Base-by-base conservation (phyloP, 2,329 filamentous ascomycete species). In the Ophiostoma montium region DNA sequence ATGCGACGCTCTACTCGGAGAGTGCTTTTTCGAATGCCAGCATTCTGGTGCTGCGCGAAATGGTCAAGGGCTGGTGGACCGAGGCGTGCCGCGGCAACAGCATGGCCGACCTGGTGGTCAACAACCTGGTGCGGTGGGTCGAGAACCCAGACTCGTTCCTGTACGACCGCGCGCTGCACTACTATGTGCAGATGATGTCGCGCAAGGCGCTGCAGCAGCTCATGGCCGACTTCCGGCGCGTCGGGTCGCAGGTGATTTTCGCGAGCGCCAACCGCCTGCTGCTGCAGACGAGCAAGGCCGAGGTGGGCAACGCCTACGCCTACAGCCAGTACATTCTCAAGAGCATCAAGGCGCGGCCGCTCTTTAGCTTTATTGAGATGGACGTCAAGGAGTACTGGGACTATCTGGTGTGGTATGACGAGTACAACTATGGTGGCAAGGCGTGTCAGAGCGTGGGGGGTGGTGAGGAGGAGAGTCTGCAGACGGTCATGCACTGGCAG, bases 311-410 rank as follows among this genome's bases (percentile, higher is more conserved):
- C 60, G 92, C 94, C 0, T 96, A 85, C 57, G 89, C 92, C 0
- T 99, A 96, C 70, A 89, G 86, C 57, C 85, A 96, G 64, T 99
- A 98, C 66, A 94, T 98, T 54, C 75, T 98, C 59, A 95, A 95
- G 68, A 94, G 89, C 0, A 95, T 99, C 68, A 90, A 94, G 65
- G 81, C 80, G 50, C 95, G 95, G 60, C 88, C 92, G 0, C 75
- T 95, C 0, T 99, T 99, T 67, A 86, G 95, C 64, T 98, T 98
- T 61, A 80, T 99, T 54, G 92, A 98, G 59, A 73, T 99, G 3
- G 86, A 95, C 58, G 92, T 99, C 64, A 95, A 90, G 57, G 92
- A 98, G 62, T 99, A 95, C 65, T 99, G 92, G 92, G 92, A 99
- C 63, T 96, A 95, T 59, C 78, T 99, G 0, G 81, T 95, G 4